A percentile compares a stretch with the other conserved stretches of the same genome.
phyloP scores from a whole-genome alignment of 2,329 filamentous ascomycete genomes.

The Paraconiothyrium sp. region DNA sequence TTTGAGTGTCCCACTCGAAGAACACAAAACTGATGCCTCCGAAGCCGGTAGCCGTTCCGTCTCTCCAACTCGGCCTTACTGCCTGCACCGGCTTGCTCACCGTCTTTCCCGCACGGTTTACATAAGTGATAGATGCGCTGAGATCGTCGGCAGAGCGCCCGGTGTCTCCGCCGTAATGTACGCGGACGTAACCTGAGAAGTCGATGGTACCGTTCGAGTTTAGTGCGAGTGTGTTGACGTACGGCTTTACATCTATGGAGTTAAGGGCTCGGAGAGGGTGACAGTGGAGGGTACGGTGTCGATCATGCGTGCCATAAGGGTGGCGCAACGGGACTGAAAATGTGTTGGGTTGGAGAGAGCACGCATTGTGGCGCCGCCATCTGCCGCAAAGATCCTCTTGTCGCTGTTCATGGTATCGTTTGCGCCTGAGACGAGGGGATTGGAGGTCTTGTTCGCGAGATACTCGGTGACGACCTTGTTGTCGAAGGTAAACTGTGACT shows the following conservation, averaged over 20 bases:
- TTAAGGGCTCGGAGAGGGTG: conserved; percentile 29
- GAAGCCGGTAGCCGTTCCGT: conserved; percentile 8
- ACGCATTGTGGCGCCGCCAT: conserved; percentile 44
- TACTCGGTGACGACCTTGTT: conserved; percentile 45
- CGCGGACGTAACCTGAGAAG: conserved; percentile 28
- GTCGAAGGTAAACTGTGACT: conserved; percentile 41
- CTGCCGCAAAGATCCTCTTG: conserved; percentile 41
- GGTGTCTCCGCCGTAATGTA: conserved; percentile 23
- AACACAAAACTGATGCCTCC: conserved; percentile 4
- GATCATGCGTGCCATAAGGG: conserved; percentile 31
- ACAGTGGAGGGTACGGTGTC: conserved; percentile 33
- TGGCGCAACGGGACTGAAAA: conserved; percentile 31
- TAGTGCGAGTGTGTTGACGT: conserved; percentile 24
- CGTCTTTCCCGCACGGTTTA: conserved; percentile 6
- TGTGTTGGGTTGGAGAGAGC: conserved; percentile 32
- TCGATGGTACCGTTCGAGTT: conserved; percentile 25
- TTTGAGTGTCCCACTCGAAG: conserved; percentile 12
- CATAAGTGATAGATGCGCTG: conserved; percentile 3
- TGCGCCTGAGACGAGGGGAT: conserved; percentile 35
- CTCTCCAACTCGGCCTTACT: background rate
- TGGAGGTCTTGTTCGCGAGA: conserved; percentile 38
- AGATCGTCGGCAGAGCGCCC: conserved; percentile 15
- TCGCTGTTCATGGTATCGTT: conserved; percentile 46
- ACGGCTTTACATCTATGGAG: conserved; percentile 29
- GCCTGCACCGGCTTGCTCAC: background rate